Conservation (phyloP, 345 rosid genomes). For the Excoecaria agallocha region DNA sequence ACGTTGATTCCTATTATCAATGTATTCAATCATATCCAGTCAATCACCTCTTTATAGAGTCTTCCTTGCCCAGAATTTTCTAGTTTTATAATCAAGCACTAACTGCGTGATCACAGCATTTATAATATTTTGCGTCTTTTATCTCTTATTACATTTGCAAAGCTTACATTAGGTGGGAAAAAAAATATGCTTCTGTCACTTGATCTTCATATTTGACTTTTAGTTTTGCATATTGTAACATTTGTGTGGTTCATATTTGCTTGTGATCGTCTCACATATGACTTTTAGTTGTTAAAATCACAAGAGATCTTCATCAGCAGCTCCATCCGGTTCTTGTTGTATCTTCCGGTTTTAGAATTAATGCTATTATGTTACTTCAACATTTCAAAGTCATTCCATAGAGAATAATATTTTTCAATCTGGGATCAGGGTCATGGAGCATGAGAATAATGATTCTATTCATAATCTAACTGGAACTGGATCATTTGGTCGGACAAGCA, state of each 20-base stretch:
- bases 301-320: not conserved
- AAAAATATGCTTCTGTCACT: not conserved
- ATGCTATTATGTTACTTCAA: too few relatives aligned
- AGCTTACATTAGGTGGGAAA: not conserved
- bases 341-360: slow-evolving; percentile 9
- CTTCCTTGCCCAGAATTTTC: not conserved
- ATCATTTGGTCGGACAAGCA: slow-evolving; percentile 41
- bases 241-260: not conserved
- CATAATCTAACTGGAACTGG: slow-evolving; percentile 17
- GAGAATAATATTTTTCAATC: slow-evolving; percentile 2
- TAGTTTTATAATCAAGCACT: not conserved
- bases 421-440: slow-evolving; percentile 46
- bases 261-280: not conserved
- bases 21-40: not conserved
- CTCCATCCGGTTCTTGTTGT: slow-evolving; percentile 6
- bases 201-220: not conserved
- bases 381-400: not conserved
- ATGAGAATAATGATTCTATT: slow-evolving; percentile 17
- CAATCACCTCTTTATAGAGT: not conserved
- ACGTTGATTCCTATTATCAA: not conserved
- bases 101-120: not conserved
- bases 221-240: not conserved
- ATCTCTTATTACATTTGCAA: not conserved
- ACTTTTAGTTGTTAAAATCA: not conserved
- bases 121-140: not conserved